Evolutionary conservation across 1,139 yeast species (phyloP).

Genomic region (Lodderomyces orthopsilosis): DNA sequence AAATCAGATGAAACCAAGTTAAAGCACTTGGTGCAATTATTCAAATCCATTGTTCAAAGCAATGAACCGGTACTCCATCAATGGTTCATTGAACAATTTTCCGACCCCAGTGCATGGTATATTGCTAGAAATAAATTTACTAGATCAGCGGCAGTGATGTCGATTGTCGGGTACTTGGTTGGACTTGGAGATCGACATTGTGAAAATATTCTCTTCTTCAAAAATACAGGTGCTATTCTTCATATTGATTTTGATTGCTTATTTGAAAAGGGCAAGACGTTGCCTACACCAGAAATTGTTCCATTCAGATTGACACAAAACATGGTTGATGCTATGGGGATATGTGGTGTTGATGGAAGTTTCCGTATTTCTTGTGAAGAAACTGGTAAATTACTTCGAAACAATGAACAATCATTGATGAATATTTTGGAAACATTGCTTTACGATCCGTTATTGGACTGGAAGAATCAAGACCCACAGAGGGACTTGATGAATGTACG

Average conservation of each 20-base stretch:
- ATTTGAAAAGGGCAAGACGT: conserved; percentile 75
- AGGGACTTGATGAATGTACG: conserved; percentile 74
- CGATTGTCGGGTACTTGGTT: conserved; percentile 88
- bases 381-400: conserved; percentile 68
- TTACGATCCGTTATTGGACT: conserved; percentile 86
- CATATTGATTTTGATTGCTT: conserved; percentile 97
- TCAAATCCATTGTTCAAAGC: conserved; percentile 29
- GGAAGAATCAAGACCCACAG: conserved; percentile 55
- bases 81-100: conserved; percentile 87
- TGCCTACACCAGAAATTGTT: conserved; percentile 84
- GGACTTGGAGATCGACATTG: conserved; percentile 96
- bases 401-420: conserved; percentile 84
- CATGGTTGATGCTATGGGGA: conserved; percentile 88
- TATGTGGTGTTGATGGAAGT: conserved; percentile 86
- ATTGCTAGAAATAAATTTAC: conserved; percentile 71
- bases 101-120: conserved; percentile 90
- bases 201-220: conserved; percentile 79
- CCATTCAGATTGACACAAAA: conserved; percentile 91
- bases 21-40: conserved; percentile 25
- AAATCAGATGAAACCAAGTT: conserved; percentile 14
- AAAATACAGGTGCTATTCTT: conserved; percentile 71
- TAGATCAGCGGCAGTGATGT: conserved; percentile 91
- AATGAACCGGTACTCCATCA: conserved; percentile 77
- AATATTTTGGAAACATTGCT: conserved; percentile 89
- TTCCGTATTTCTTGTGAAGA: conserved; percentile 86